Percentiles rank a stretch among this genome's conserved stretches.
Conservation (phyloP, 1,284 basidiomycete genomes). For the Cutaneotrichosporon dermatis region DNA sequence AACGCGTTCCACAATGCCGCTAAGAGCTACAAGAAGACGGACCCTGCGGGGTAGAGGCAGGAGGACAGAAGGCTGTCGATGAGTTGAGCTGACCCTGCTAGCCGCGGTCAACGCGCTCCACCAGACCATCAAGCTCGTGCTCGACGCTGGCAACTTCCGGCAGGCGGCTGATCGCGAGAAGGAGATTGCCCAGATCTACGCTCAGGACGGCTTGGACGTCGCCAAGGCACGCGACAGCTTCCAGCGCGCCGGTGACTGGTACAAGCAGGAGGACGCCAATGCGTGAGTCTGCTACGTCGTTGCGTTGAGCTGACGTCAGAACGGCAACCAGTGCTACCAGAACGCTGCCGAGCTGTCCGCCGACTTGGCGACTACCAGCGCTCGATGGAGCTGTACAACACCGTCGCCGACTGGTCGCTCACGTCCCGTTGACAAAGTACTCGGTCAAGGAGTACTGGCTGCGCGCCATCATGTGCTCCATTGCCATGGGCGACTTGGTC, state of each 20-base stretch:
- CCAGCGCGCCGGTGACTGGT: slow-evolving; percentile 94
- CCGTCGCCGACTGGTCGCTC: slow-evolving; percentile 83
- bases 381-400: slow-evolving; percentile 83
- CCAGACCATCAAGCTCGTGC: slow-evolving; percentile 78
- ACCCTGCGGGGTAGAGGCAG: slow-evolving; percentile 61
- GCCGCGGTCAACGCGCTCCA: slow-evolving; percentile 88
- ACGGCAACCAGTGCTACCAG: slow-evolving; percentile 92
- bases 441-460: slow-evolving; percentile 98
- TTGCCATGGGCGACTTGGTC: slow-evolving; percentile 83
- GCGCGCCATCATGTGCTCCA: slow-evolving; percentile 76
- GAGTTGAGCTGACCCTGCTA: too few species aligned
- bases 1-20: slow-evolving; percentile 96
- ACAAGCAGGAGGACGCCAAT: slow-evolving; percentile 89
- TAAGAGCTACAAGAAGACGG: slow-evolving; percentile 84
- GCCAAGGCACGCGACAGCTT: slow-evolving; percentile 76
- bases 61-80: too few species aligned
- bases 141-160: slow-evolving; percentile 81
- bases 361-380: slow-evolving; percentile 75
- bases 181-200: slow-evolving; percentile 88
- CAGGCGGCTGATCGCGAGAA: slow-evolving; percentile 98
- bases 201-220: slow-evolving; percentile 57
- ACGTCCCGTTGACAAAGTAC: slow-evolving; percentile 89
- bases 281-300: slow-evolving; percentile 61
- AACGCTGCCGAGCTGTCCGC: slow-evolving; percentile 94
- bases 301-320: slow-evolving; percentile 49